These are phyloP conservation scores for Smallanthus sonchifolius DNA, from an alignment of 129 eudicot species.

Conservation along the genomic window DNA sequence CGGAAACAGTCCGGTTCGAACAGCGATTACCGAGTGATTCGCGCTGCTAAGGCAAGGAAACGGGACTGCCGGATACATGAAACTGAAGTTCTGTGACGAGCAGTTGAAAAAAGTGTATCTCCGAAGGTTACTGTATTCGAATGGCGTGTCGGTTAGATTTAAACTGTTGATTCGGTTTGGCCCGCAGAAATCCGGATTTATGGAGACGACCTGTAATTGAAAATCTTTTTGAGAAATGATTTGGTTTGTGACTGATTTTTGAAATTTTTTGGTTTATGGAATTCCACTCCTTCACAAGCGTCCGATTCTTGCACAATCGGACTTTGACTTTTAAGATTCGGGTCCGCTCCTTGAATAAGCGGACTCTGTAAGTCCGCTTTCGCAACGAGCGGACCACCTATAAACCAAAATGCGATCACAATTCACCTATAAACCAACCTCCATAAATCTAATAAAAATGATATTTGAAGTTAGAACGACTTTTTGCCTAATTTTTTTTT, in stretches of 20 bases:
- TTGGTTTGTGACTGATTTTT: too few relatives aligned
- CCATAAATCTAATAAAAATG: neutral
- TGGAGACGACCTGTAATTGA: slow-evolving; percentile 23
- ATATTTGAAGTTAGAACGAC: neutral
- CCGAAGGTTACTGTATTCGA: neutral
- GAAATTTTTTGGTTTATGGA: too few relatives aligned
- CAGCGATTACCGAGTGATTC: slow-evolving; percentile 39
- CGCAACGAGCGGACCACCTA: too few relatives aligned
- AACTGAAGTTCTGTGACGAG: slow-evolving; percentile 13
- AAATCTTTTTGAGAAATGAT: too few relatives aligned
- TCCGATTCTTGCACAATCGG: too few relatives aligned
- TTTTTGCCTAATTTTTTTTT: neutral
- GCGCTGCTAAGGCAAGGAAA: slow-evolving; percentile 36
- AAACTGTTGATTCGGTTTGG: slow-evolving; percentile 25
- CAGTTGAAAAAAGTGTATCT: slow-evolving; percentile 51
- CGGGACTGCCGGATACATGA: slow-evolving; percentile 13
- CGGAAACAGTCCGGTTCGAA: neutral
- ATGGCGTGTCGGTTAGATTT: slow-evolving; percentile 25
- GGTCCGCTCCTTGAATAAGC: too few relatives aligned
- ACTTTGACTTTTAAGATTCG: too few relatives aligned
- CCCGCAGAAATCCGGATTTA: slow-evolving; percentile 50
- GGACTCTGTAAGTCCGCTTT: too few relatives aligned
- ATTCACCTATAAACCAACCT: too few relatives aligned
- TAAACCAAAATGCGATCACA: too few relatives aligned
- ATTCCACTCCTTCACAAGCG: too few relatives aligned